Conservation (phyloP, 306 rosid species). For the Vachellia collinsii region DNA sequence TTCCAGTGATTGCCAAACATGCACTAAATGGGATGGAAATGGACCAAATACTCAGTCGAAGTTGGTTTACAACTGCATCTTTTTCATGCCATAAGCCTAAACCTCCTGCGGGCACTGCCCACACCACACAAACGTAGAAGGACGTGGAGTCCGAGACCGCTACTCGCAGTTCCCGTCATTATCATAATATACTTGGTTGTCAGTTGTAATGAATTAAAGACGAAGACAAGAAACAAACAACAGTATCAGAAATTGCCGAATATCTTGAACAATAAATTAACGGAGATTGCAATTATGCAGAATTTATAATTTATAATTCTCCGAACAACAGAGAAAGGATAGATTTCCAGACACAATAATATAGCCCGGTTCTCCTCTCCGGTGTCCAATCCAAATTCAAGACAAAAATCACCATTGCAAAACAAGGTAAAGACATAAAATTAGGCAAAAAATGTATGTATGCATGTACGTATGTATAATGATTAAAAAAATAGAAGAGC, state of each 20-base stretch:
- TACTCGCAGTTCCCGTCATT: constrained; percentile 3
- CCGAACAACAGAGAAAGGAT: constrained; percentile 35
- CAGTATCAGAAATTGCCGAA: constrained; percentile 13
- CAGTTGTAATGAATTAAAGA: background rate
- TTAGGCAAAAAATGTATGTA: background rate
- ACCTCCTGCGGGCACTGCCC: constrained; percentile 17
- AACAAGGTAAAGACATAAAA: constrained; percentile 34
- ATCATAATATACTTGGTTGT: constrained; percentile 16
- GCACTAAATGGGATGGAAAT: no score
- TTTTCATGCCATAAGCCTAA: no score
- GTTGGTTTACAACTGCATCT: no score
- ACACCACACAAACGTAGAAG: constrained; percentile 7
- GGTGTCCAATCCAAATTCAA: constrained; percentile 48
- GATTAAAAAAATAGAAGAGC: constrained; percentile 19
- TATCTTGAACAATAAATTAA: background rate
- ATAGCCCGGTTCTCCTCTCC: constrained; percentile 67
- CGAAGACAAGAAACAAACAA: constrained; percentile 5
- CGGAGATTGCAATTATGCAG: constrained; percentile 38
- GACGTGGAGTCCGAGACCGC: constrained; percentile 5
- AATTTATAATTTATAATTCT: constrained; percentile 24
- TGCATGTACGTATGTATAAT: constrained; percentile 32
- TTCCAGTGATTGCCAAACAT: no score
- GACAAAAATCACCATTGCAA: constrained; percentile 30
- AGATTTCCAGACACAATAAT: constrained; percentile 75
- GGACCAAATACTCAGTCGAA: no score